Percentiles rank a stretch among this genome's conserved stretches.
phyloP scores from a whole-genome alignment of 306 rosid genomes.

The Datisca glomerata region DNA sequence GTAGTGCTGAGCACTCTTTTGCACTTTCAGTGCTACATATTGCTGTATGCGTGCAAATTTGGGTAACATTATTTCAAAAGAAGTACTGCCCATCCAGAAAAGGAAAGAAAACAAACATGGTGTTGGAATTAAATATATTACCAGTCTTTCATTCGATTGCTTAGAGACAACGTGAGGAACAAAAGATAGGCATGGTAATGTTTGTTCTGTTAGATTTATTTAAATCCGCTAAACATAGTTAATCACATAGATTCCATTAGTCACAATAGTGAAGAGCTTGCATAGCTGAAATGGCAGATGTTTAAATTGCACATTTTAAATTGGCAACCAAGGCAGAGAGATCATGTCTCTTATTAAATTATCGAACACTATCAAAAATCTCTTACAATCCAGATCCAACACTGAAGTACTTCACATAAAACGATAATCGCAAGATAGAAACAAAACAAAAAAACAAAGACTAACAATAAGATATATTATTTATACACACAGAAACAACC shows the following conservation, averaged over 20 bases:
- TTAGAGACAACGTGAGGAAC: not conserved
- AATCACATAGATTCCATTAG: no score
- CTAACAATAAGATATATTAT: not conserved
- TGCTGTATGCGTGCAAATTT: no score
- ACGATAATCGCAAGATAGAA: not conserved
- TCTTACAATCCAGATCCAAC: constrained; percentile 4
- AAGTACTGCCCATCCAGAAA: no score
- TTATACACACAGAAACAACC: no score
- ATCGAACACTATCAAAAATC: no score
- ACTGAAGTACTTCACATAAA: not conserved
- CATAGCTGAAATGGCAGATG: no score
- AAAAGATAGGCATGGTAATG: not conserved
- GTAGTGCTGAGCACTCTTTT: constrained; percentile 97
- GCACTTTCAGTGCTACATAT: constrained; percentile 88
- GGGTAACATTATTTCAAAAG: no score
- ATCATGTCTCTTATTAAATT: not conserved
- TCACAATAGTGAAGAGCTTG: no score
- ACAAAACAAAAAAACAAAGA: not conserved
- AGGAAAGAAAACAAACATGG: not conserved
- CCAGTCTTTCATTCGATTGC: not conserved
- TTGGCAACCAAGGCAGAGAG: constrained; percentile 5
- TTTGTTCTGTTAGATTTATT: no score
- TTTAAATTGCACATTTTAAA: no score
- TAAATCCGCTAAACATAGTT: no score
- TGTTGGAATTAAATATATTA: not conserved